Conservation (phyloP, 805 yeast genomes). For the Scheffersomyces coipomensis region DNA sequence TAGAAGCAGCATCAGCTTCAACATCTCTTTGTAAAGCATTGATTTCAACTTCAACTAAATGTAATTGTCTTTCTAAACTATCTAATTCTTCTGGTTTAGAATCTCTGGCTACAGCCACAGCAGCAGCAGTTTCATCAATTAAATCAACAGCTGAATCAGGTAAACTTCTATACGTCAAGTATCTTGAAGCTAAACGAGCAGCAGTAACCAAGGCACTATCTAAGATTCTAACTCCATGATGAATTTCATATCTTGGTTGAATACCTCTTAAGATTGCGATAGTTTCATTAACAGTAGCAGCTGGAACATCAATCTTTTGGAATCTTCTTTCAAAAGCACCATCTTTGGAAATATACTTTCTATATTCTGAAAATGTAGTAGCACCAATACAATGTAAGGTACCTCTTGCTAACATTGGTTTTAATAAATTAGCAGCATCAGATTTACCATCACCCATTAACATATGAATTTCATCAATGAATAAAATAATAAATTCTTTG, state of each 20-base stretch:
- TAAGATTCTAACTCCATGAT: conserved; percentile 94
- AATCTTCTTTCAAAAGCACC: conserved; percentile 99
- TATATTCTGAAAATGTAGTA: conserved; percentile 91
- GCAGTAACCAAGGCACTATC: conserved; percentile 94
- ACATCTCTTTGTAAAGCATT: conserved; percentile 95
- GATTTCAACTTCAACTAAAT: conserved; percentile 90
- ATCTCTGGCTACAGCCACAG: conserved; percentile 97
- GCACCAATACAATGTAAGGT: conserved; percentile 97
- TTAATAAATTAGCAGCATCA: conserved; percentile 94
- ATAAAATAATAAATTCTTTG: conserved; percentile 79
- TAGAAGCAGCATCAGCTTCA: conserved; percentile 78
- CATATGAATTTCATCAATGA: conserved; percentile 98
- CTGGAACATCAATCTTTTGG: conserved; percentile 95
- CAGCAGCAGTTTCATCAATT: conserved; percentile 94
- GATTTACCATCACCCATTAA: conserved; percentile 98
- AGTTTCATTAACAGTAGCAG: conserved; percentile 89
- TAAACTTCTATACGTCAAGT: conserved; percentile 88
- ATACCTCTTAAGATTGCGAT: conserved; percentile 95
- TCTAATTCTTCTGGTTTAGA: conserved; percentile 97
- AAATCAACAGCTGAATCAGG: conserved; percentile 98
- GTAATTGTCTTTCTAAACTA: conserved; percentile 87
- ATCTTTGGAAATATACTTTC: conserved; percentile 90
- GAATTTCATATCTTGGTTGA: conserved; percentile 93
- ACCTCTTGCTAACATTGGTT: conserved; percentile 97
- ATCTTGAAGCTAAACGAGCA: conserved; percentile 91